Evolutionary conservation across 768 basidiomycete genomes (phyloP).

Genomic region (Xerocomus potaroensis): DNA sequence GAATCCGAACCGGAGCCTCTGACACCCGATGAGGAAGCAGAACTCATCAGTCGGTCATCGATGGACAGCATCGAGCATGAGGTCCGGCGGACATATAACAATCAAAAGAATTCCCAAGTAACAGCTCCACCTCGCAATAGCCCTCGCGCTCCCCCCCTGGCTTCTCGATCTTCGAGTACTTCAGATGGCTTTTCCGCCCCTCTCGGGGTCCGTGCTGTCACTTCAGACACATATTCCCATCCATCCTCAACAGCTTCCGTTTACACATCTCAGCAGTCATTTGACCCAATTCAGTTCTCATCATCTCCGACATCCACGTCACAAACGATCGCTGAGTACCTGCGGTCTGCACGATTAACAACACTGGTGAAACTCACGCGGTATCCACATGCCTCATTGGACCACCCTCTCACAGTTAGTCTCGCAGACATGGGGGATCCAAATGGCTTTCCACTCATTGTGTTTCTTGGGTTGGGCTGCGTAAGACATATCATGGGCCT

Average conservation of each 20-base stretch:
- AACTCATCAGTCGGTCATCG: slow-evolving; percentile 73
- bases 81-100: slow-evolving; percentile 64
- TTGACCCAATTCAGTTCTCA: slow-evolving; percentile 27
- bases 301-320: slow-evolving; percentile 54
- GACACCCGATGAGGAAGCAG: slow-evolving; percentile 54
- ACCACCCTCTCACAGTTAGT: slow-evolving; percentile 76
- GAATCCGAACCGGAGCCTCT: slow-evolving; percentile 49
- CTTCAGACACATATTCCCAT: slow-evolving; percentile 53
- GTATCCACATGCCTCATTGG: slow-evolving; percentile 72
- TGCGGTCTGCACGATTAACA: slow-evolving; percentile 83
- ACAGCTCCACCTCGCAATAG: slow-evolving; percentile 39
- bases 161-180: slow-evolving; percentile 39
- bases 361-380: slow-evolving; percentile 75
- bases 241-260: slow-evolving; percentile 38
- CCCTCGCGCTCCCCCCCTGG: slow-evolving; percentile 32
- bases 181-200: slow-evolving; percentile 54
- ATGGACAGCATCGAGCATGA: slow-evolving; percentile 87
- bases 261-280: slow-evolving; percentile 21
- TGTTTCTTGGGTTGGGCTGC: slow-evolving; percentile 92
- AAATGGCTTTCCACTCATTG: slow-evolving; percentile 81
- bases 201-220: slow-evolving; percentile 15
- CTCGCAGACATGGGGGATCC: slow-evolving; percentile 89
- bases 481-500: slow-evolving; percentile 93
- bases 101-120: slow-evolving; percentile 39
- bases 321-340: slow-evolving; percentile 78